Base-by-base conservation (phyloP, 169 alveolate species). In the Cryptosporidium meleagridis region DNA sequence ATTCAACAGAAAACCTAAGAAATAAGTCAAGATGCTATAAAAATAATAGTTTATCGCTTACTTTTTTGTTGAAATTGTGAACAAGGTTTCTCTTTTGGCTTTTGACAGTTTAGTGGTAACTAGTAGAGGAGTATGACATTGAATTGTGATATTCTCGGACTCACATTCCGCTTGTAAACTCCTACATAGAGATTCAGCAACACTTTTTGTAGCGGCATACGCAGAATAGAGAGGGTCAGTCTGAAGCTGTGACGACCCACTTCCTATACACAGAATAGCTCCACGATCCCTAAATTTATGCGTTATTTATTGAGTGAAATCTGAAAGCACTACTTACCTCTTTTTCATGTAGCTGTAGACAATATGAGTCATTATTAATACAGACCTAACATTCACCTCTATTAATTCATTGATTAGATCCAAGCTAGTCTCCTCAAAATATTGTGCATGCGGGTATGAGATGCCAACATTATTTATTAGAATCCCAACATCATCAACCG, bases 401-500 rank as follows among this genome's bases (percentile, higher is more conserved):
- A 92, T 92, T 23, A 92, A 41, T 75, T 87, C 93, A 48, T 92
- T 92, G 53, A 92, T 67, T 44, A 92, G 91, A 37, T 84, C 84
- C 5, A 85, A 55, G 35, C 89, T 75, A 75, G 70, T 84, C 75
- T 92, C 94, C 41, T 92, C 93, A 70, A 85, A 92, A 52, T 85
- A 92, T 86, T 89, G 70, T 33, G 95, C 92, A 69, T 52, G 75
- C 10, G 96, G 95, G 48, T 93, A 93, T 26, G 93, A 70, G 23
- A 92, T 31, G 18, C 96, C 96, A 68, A 91, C 96, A 69, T 93
- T 93, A 91, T 93, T 93, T 62, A 93, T 75, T 29, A 92, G 91
- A 31, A 93, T 33, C 0, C 94, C 95, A 8, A 93, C 69, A 39
- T 91, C 94, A 21, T 62, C 68, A 31, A 80, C 29, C 16, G 21